Evolutionary conservation across 2,329 filamentous ascomycete genomes (phyloP).

Genomic region (Metarhizium rileyi): DNA sequence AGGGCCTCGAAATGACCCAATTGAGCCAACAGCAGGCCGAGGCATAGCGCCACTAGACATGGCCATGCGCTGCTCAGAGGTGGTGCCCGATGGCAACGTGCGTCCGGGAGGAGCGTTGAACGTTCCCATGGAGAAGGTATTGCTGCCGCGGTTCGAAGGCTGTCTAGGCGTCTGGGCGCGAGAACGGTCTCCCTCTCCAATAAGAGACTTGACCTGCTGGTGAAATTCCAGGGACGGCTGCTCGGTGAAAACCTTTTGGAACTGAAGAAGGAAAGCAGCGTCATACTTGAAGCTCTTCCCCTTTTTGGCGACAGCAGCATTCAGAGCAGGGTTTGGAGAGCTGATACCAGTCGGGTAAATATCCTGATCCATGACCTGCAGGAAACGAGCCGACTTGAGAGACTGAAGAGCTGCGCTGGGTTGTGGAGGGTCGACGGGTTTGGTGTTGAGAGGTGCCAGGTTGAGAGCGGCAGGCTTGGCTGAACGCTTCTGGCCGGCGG

Average conservation of each 20-base stretch:
- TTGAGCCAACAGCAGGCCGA: conserved; percentile 32
- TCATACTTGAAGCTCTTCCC: conserved; percentile 87
- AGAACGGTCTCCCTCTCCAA: conserved; percentile 67
- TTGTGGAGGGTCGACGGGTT: conserved; percentile 80
- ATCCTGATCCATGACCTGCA: conserved; percentile 67
- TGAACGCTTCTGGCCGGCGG: conserved; percentile 46
- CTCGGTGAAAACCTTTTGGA: conserved; percentile 92
- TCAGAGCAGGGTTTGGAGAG: conserved; percentile 87
- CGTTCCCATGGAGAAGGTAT: conserved; percentile 56
- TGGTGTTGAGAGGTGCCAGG: conserved; percentile 70
- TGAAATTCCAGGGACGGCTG: conserved; percentile 94
- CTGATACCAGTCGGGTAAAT: conserved; percentile 76
- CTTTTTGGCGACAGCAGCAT: conserved; percentile 69
- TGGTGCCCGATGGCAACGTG: conserved; percentile 65
- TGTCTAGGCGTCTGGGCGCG: conserved; percentile 46
- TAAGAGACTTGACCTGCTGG: conserved; percentile 72
- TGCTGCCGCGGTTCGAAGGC: conserved; percentile 41
- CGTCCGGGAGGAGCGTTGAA: conserved; percentile 46
- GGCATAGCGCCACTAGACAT: conserved; percentile 46
- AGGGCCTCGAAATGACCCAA: conserved; percentile 29
- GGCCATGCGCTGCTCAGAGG: conserved; percentile 65
- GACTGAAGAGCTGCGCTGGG: conserved; percentile 91
- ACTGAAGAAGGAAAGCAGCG: conserved; percentile 89
- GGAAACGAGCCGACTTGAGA: conserved; percentile 81
- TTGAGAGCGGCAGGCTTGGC: conserved; percentile 82